Conservation (phyloP, 805 yeast genomes). For the Starmerella cellae region DNA sequence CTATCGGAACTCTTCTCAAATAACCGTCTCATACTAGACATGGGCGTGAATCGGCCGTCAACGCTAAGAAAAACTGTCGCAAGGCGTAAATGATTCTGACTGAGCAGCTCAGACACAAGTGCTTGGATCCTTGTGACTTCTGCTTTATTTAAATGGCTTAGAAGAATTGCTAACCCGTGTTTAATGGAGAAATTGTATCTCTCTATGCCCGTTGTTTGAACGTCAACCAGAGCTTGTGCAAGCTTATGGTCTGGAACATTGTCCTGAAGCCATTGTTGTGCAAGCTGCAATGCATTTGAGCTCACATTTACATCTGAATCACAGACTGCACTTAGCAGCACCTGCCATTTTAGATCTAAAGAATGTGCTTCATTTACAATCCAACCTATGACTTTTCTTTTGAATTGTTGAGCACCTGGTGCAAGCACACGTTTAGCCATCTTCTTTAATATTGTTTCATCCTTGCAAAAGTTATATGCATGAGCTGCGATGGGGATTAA, state of each 20-base stretch:
- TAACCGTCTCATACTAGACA: neutral
- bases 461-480: neutral
- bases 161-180: neutral
- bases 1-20: neutral
- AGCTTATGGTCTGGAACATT: neutral
- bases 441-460: neutral
- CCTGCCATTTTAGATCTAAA: constrained; percentile 1
- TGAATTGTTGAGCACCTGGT: constrained; percentile 11
- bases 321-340: neutral
- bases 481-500: constrained; percentile 6
- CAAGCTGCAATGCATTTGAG: neutral
- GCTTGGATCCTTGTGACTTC: neutral
- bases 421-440: constrained; percentile 3
- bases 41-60: constrained; percentile 10
- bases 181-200: neutral
- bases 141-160: neutral
- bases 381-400: neutral
- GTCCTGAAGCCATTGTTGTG: neutral
- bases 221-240: neutral
- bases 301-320: constrained; percentile 4
- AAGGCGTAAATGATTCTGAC: neutral
- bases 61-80: constrained; percentile 5
- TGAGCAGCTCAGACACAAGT: constrained; percentile 2
- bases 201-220: neutral
- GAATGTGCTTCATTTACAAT: neutral